Evolutionary conservation across 371 early-diverging fungal genomes (phyloP).

Genomic region (Apophysomyces elegans): DNA sequence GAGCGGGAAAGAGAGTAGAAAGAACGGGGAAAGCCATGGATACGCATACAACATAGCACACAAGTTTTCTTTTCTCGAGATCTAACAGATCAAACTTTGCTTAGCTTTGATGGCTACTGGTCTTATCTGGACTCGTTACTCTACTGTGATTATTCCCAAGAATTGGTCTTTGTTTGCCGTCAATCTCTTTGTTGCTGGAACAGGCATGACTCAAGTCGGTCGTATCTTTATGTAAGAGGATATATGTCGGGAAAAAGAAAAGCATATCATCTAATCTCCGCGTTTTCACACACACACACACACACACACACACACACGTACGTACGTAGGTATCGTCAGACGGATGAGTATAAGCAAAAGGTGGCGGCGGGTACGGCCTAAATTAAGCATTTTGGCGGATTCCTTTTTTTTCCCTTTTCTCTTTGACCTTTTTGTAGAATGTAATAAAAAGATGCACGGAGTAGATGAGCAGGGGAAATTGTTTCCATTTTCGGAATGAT

Average conservation of each 20-base stretch:
- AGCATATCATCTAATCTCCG: neutral
- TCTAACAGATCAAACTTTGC: conserved; percentile 11
- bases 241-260: neutral
- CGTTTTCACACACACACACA: too few species aligned
- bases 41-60: too few species aligned
- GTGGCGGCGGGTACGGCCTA: conserved; percentile 20
- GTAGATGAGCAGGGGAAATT: too few species aligned
- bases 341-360: conserved; percentile 36
- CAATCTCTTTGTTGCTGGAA: conserved; percentile 92
- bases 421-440: neutral
- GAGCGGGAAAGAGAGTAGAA: too few species aligned
- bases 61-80: too few species aligned
- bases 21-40: too few species aligned
- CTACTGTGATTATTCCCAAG: conserved; percentile 89
- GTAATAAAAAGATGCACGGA: too few species aligned
- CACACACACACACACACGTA: neutral
- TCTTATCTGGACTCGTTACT: conserved; percentile 95
- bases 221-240: conserved; percentile 76
- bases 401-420: neutral
- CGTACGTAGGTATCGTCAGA: conserved; percentile 17
- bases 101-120: conserved; percentile 91
- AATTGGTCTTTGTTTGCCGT: conserved; percentile 90
- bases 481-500: too few species aligned
- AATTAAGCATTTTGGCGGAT: neutral
- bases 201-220: conserved; percentile 82